A percentile compares a stretch with the other conserved stretches of the same genome.
Conservation (phyloP, 768 basidiomycete genomes). For the Cystobasidium tubakii region DNA sequence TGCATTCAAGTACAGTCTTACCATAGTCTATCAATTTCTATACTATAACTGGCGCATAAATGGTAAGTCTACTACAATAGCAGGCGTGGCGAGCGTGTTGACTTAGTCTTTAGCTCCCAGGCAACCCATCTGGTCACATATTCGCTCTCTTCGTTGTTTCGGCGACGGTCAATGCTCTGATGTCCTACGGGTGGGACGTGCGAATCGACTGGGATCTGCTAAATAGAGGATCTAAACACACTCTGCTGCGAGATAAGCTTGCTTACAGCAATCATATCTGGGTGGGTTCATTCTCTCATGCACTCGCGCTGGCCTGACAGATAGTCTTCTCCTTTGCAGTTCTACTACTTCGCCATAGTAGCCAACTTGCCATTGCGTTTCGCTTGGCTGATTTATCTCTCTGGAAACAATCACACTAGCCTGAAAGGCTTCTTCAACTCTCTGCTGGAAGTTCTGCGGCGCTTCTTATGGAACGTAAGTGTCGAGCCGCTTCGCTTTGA, state of each 20-base stretch:
- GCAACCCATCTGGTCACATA: no score
- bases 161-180: not conserved
- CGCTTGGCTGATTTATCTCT: slow-evolving; percentile 12
- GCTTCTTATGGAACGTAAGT: slow-evolving; percentile 28
- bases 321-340: no score
- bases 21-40: not conserved
- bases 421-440: slow-evolving; percentile 7
- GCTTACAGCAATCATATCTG: not conserved
- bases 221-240: not conserved
- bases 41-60: slow-evolving; percentile 29
- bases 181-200: slow-evolving; percentile 9
- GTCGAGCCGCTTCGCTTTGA: not conserved
- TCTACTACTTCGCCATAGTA: slow-evolving; percentile 19
- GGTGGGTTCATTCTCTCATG: not conserved
- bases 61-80: not conserved
- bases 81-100: no score
- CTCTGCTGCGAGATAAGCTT: not conserved
- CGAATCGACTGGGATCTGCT: slow-evolving; percentile 31
- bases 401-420: not conserved
- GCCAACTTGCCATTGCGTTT: slow-evolving; percentile 13
- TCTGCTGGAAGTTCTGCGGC: not conserved
- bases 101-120: no score
- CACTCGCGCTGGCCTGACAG: no score
- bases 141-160: slow-evolving; percentile 1
- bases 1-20: slow-evolving; percentile 1